Base-by-base conservation (phyloP, 2,329 filamentous ascomycete species). In the Lecanosticta acicola region DNA sequence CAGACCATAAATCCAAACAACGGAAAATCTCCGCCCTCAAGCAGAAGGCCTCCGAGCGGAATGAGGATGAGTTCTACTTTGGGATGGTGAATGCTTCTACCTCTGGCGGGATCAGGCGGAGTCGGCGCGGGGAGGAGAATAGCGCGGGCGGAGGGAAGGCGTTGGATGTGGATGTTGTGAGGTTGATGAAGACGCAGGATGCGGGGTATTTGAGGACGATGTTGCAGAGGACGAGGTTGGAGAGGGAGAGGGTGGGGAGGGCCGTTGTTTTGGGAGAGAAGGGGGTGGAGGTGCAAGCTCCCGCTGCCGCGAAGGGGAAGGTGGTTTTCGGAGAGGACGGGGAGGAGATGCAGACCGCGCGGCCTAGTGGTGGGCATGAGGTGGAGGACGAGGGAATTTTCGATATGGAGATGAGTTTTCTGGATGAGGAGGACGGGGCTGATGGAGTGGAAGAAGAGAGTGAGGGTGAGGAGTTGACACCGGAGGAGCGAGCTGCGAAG, bases 41-140 rank as follows among this genome's bases (percentile, higher is more conserved):
- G 49, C 70, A 78, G 54, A 83, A 83, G 60, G 80, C 76, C 4
- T 67, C 68, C 39, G 77, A 80, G 47, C 72, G 77, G 32, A 83
- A 84, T 54, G 79, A 80, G 13, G 80, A 84, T 72, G 80, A 84
- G 58, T 84, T 83, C 60, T 74, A 76, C 36, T 83, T 81, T 65
- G 78, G 74, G 3, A 84, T 83, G 80, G 73, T 83, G 67, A 76
- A 70, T 48, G 68, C 67, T 19, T 65, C 64, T 39, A 73, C 71
- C 17, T 67, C 78, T 56, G 70, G 67, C 37, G 68, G 68, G 24
- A 71, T 69, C 57, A 70, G 61, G 59, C 58, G 66, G 46, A 70
- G 57, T 38, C 69, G 73, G 50, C 66, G 75, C 21, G 69, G 77
- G 46, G 70, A 71, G 53, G 60, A 59, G 21, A 64, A 65, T 39